These are phyloP conservation scores for Aegilops tauschii DNA, from an alignment of 176 grass and related monocot species.

Conservation along the genomic window DNA sequence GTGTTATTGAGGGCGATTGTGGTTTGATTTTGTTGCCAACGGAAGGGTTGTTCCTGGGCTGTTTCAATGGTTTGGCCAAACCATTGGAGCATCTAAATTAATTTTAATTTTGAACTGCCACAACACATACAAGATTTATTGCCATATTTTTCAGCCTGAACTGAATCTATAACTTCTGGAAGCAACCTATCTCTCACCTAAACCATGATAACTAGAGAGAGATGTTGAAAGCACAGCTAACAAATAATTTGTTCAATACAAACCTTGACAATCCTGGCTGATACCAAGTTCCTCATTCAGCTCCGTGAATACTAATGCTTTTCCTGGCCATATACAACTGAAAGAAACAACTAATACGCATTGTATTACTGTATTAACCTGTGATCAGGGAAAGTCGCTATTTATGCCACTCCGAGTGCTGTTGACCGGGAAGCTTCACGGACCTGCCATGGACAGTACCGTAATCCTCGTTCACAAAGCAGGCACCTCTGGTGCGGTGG, in stretches of 20 bases:
- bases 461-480: constrained; percentile 80
- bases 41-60: background rate
- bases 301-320: background rate
- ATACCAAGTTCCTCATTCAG: background rate
- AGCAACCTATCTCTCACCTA: background rate
- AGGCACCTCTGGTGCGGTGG: constrained; percentile 49
- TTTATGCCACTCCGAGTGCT: constrained; percentile 88
- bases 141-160: background rate
- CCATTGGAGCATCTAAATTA: background rate
- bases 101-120: background rate
- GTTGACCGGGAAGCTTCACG: constrained; percentile 88
- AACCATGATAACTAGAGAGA: background rate
- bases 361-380: background rate
- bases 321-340: background rate
- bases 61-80: background rate
- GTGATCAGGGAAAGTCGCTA: constrained; percentile 65
- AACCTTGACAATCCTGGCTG: background rate
- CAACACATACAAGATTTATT: background rate
- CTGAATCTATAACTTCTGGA: background rate
- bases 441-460: constrained; percentile 72
- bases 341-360: background rate
- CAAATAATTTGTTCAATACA: constrained; percentile 5
- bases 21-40: background rate
- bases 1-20: constrained; percentile 24
- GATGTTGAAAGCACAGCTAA: constrained; percentile 12